Evolutionary conservation across 495 filamentous ascomycete genomes (phyloP).

Genomic region (Clohesyomyces aquaticus): DNA sequence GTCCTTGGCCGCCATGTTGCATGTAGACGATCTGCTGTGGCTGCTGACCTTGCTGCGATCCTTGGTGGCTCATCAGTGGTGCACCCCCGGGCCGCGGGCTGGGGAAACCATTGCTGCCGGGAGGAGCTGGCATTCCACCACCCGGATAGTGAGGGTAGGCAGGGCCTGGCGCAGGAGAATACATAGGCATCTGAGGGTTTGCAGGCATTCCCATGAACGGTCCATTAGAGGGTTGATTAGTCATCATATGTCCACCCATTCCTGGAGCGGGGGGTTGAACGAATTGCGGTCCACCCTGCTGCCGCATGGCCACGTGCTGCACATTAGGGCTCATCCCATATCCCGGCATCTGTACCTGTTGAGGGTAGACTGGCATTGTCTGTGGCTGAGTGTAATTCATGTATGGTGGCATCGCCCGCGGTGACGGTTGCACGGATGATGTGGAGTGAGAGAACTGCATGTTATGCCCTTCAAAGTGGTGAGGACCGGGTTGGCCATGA

Average conservation of each 20-base stretch:
- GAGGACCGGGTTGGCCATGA: constrained; percentile 57
- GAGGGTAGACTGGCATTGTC: constrained; percentile 40
- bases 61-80: constrained; percentile 79
- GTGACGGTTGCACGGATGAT: constrained; percentile 74
- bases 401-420: constrained; percentile 68
- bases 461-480: constrained; percentile 76
- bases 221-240: constrained; percentile 59
- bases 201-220: constrained; percentile 56
- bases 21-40: constrained; percentile 40
- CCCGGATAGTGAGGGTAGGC: constrained; percentile 64
- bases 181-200: constrained; percentile 71
- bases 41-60: constrained; percentile 49
- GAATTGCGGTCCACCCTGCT: constrained; percentile 63
- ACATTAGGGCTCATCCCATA: constrained; percentile 64
- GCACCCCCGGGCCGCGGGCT: constrained; percentile 74
- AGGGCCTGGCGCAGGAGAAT: constrained; percentile 68
- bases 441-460: constrained; percentile 75
- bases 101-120: constrained; percentile 71
- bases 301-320: constrained; percentile 33
- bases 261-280: constrained; percentile 65
- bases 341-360: constrained; percentile 67
- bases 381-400: constrained; percentile 63
- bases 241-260: constrained; percentile 77
- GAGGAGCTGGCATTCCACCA: constrained; percentile 64
- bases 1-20: constrained; percentile 29